phyloP scores from a whole-genome alignment of 2,329 filamentous ascomycete species.

The Phaeosphaeriaceae sp. region DNA sequence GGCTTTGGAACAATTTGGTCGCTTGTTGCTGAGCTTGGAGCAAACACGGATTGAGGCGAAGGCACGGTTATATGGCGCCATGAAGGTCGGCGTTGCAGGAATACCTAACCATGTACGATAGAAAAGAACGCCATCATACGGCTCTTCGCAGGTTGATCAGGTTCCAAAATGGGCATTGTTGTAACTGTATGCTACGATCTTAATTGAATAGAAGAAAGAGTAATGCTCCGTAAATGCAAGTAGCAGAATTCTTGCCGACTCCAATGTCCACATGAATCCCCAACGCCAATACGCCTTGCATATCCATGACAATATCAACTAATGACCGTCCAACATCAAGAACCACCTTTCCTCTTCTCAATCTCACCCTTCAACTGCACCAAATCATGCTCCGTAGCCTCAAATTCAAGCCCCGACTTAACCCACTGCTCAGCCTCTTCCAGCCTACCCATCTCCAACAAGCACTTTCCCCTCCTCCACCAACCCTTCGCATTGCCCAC shows the following conservation, averaged over 20 bases:
- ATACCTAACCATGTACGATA: no score
- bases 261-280: background rate
- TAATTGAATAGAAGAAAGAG: no score
- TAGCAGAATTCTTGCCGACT: background rate
- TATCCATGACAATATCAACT: background rate
- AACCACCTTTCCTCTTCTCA: slow-evolving; percentile 50
- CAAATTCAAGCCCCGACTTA: slow-evolving; percentile 77
- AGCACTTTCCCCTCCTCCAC: slow-evolving; percentile 84
- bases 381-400: slow-evolving; percentile 63
- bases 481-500: slow-evolving; percentile 92
- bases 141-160: no score
- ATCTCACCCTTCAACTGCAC: slow-evolving; percentile 51
- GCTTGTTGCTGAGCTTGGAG: background rate
- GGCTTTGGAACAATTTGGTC: background rate
- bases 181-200: no score
- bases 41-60: background rate
- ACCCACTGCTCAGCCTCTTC: slow-evolving; percentile 85
- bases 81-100: no score
- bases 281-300: slow-evolving; percentile 2
- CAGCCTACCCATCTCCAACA: slow-evolving; percentile 87
- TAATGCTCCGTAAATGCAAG: background rate
- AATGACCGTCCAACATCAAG: background rate
- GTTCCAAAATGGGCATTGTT: no score
- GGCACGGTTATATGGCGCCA: no score
- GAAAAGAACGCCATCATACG: no score